These are phyloP conservation scores for Cicer yamashitae DNA, from an alignment of 306 rosid species.

Conservation along the genomic window DNA sequence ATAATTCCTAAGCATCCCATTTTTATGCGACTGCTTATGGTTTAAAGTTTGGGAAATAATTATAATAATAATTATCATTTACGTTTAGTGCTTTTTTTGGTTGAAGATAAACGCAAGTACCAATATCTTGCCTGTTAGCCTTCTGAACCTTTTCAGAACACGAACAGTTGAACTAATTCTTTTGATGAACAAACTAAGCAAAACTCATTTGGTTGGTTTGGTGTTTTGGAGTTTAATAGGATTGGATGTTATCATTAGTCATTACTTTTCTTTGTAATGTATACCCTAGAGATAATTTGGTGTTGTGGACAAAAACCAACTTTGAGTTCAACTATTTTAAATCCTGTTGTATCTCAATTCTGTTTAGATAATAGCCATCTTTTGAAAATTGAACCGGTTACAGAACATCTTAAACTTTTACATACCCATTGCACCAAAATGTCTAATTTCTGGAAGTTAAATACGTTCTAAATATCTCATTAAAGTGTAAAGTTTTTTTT, in stretches of 20 bases:
- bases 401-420: background rate
- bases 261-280: background rate
- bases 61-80: background rate
- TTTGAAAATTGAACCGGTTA: background rate
- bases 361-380: background rate
- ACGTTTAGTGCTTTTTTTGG: background rate
- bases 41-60: background rate
- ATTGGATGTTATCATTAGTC: background rate
- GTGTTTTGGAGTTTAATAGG: background rate
- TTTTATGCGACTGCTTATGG: background rate
- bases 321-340: conserved; percentile 8
- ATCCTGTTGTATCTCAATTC: background rate
- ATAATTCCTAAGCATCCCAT: background rate
- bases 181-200: background rate
- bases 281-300: background rate
- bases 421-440: background rate
- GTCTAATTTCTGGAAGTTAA: background rate
- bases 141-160: background rate
- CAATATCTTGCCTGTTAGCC: background rate
- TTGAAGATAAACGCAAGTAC: background rate
- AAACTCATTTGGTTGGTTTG: background rate
- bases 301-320: background rate
- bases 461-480: background rate
- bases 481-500: background rate
- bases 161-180: background rate